Evolutionary conservation across 2,329 filamentous ascomycete species (phyloP).

Genomic region (Colletotrichum falcatum): DNA sequence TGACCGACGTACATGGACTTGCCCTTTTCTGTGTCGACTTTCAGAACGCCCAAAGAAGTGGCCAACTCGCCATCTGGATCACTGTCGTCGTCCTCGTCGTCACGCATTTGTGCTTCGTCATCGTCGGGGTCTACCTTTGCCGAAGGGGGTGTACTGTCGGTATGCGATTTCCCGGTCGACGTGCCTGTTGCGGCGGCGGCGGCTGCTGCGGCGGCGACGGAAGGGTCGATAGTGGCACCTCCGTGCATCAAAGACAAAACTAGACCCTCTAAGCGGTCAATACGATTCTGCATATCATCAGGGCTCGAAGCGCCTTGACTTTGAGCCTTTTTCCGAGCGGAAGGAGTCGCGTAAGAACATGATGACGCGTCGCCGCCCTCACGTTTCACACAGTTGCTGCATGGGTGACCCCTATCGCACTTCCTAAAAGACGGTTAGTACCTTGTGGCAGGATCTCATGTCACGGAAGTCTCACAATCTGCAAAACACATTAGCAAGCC

Average conservation of each 20-base stretch:
- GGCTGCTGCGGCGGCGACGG: constrained; percentile 50
- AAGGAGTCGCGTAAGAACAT: constrained; percentile 85
- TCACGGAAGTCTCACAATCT: constrained; percentile 52
- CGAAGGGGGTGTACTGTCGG: constrained; percentile 58
- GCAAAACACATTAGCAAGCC: constrained; percentile 44
- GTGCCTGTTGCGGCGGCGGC: constrained; percentile 44
- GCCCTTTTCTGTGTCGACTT: constrained; percentile 80
- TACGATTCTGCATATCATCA: constrained; percentile 98
- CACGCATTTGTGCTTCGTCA: constrained; percentile 63
- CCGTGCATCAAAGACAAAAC: constrained; percentile 96
- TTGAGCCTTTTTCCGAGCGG: constrained; percentile 79
- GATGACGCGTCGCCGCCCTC: constrained; percentile 83
- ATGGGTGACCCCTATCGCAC: constrained; percentile 92
- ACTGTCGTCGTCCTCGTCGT: constrained; percentile 70
- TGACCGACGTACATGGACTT: constrained; percentile 86
- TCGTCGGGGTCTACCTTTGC: constrained; percentile 67
- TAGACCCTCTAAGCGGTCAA: constrained; percentile 92
- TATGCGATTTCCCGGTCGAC: constrained; percentile 47
- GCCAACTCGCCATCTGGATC: constrained; percentile 77
- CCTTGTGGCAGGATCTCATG: not conserved
- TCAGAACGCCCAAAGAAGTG: constrained; percentile 83
- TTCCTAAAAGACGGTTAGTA: constrained; percentile 69
- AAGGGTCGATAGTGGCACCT: constrained; percentile 66
- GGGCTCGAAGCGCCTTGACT: constrained; percentile 72
- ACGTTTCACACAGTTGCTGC: constrained; percentile 94